These are phyloP conservation scores for Pleurotus cornucopiae DNA, from an alignment of 768 basidiomycete species.

Conservation along the genomic window DNA sequence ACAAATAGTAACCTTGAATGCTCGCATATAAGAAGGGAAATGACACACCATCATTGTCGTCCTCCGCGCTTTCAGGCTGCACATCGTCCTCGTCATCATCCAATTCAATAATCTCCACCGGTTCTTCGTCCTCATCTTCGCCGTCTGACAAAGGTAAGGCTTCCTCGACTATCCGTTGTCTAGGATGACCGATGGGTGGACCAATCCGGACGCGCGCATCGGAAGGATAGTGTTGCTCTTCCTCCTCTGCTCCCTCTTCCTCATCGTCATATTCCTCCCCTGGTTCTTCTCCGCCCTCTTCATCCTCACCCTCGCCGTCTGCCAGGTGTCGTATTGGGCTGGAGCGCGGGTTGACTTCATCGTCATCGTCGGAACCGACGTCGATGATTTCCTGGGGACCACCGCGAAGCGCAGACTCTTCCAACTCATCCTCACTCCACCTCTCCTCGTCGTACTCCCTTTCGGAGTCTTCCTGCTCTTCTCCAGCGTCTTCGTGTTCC, in stretches of 20 bases:
- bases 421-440: conserved; percentile 9
- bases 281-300: conserved; percentile 11
- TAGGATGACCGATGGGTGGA: no score
- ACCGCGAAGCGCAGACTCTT: background rate
- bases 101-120: conserved; percentile 7
- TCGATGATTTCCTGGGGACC: conserved; percentile 17
- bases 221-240: no score
- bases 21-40: conserved; percentile 9
- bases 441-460: conserved; percentile 9
- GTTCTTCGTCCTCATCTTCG: conserved; percentile 1
- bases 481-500: background rate
- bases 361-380: conserved; percentile 20
- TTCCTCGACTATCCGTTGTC: no score
- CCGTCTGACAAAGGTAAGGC: background rate
- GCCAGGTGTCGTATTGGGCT: background rate
- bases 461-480: conserved; percentile 9
- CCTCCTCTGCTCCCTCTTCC: background rate
- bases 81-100: conserved; percentile 11
- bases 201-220: no score
- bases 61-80: conserved; percentile 7
- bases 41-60: background rate
- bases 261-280: conserved; percentile 19
- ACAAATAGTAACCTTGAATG: background rate
- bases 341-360: conserved; percentile 6
- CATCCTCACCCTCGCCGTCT: conserved; percentile 18